Evolutionary conservation across 2,329 filamentous ascomycete genomes (phyloP), one percentile per base, ranked within the genome.

Genomic region (Graphiopsis chlorocephala): DNA sequence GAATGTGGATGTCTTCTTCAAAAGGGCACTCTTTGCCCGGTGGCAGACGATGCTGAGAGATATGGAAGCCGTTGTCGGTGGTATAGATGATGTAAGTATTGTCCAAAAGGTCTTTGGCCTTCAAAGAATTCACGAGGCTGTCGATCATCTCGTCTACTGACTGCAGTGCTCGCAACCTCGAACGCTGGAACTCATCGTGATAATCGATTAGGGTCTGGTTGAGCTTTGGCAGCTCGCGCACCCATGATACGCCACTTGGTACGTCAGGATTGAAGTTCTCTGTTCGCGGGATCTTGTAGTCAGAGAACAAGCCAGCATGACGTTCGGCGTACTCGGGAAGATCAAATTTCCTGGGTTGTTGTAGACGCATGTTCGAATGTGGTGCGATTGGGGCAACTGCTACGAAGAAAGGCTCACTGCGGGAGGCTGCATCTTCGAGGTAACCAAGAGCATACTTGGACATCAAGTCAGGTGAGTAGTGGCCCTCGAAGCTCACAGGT

Each of bases 301-400:
- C 82, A 2, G 81, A 73, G 72, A 92, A 92, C 0, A 91, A 80
- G 71, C 88, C 75, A 47, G 81, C 78, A 67, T 92, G 88, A 50
- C 88, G 80, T 48, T 85, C 78, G 0, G 87, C 82, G 20, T 64
- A 64, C 7, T 42, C 23, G 28, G 62, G 48, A n/a, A 59, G 33
- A 56, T 64, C 62, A 42, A 59, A 58, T 23, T 50, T 38, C 42
- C 28, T 61, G 14, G 58, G 42, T 17, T 52, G 45, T 50, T 20
- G 42, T 25, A 52, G 42, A 3, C 58, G 42, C 58, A 61, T 61
- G 20, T 61, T 61, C 11, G 58, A 61, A 69, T 92, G 90, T 0
- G 90, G 89, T 0, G 86, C 88, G 6, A 88, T 82, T 0, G 89
- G 90, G 0, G 89, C 86, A 10, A 90, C 80, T 0, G 82, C 83